Evolutionary conservation across 192 early-diverging fungal species (phyloP).

Genomic region (Gigaspora rosea): DNA sequence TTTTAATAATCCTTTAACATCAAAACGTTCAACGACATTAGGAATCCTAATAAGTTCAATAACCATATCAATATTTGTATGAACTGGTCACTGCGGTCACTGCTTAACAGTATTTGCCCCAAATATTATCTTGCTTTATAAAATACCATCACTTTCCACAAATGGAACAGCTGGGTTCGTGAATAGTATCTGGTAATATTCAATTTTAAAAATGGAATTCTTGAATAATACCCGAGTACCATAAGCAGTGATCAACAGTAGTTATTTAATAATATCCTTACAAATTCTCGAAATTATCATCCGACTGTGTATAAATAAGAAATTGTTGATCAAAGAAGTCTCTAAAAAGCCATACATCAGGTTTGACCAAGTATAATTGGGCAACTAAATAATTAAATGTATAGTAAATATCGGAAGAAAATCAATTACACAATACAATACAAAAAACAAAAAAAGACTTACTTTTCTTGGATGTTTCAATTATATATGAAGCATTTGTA

Average conservation of each 20-base stretch:
- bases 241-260: neutral
- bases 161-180: no score
- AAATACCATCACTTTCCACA: no score
- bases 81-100: no score
- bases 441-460: neutral
- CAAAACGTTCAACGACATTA: constrained; percentile 8
- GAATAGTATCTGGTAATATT: no score
- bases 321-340: neutral
- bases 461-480: constrained; percentile 51
- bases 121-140: no score
- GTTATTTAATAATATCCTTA: neutral
- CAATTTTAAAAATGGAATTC: no score
- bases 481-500: constrained; percentile 48
- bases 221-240: no score
- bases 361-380: neutral
- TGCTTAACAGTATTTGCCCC: no score
- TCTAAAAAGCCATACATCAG: neutral
- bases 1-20: constrained; percentile 14
- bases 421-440: neutral
- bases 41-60: constrained; percentile 11
- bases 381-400: neutral
- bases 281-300: neutral
- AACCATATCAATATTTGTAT: neutral
- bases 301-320: neutral
- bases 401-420: neutral